Percentiles rank a stretch among this genome's conserved stretches.
phyloP scores from a whole-genome alignment of 1,139 yeast genomes.

The Pneumocystis jirovecii region DNA sequence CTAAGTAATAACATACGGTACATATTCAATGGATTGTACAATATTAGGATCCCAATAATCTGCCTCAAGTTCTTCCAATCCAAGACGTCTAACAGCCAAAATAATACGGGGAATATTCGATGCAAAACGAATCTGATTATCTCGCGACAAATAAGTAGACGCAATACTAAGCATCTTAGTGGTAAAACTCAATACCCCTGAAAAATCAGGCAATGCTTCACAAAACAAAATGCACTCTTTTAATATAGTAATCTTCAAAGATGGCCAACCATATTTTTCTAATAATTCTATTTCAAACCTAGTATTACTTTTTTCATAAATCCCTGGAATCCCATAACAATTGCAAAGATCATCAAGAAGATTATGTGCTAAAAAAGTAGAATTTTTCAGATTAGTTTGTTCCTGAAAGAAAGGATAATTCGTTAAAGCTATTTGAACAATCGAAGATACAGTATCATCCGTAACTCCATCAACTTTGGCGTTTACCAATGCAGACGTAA shows the following conservation, averaged over 20 bases:
- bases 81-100: slow-evolving; percentile 21
- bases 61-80: slow-evolving; percentile 20
- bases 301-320: slow-evolving; percentile 3
- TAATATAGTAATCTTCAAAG: slow-evolving; percentile 43
- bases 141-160: slow-evolving; percentile 33
- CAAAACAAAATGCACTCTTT: slow-evolving; percentile 42
- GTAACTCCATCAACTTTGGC: slow-evolving; percentile 18
- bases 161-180: slow-evolving; percentile 32
- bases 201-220: slow-evolving; percentile 36
- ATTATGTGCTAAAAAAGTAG: slow-evolving; percentile 2
- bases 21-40: slow-evolving; percentile 35
- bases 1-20: slow-evolving; percentile 17
- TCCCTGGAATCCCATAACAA: slow-evolving; percentile 18
- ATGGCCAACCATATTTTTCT: slow-evolving; percentile 37
- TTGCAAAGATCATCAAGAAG: slow-evolving; percentile 22
- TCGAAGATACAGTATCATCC: slow-evolving; percentile 16
- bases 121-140: slow-evolving; percentile 33
- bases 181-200: slow-evolving; percentile 35
- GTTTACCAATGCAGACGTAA: slow-evolving; percentile 32
- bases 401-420: not conserved
- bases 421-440: slow-evolving; percentile 10
- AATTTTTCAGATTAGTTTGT: slow-evolving; percentile 1
- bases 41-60: slow-evolving; percentile 61
- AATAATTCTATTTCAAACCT: slow-evolving; percentile 9
- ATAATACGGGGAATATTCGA: slow-evolving; percentile 21